Percentiles rank a stretch among this genome's conserved stretches.
Evolutionary conservation across 495 filamentous ascomycete genomes (phyloP).

Genomic region (Penicillium lagena): DNA sequence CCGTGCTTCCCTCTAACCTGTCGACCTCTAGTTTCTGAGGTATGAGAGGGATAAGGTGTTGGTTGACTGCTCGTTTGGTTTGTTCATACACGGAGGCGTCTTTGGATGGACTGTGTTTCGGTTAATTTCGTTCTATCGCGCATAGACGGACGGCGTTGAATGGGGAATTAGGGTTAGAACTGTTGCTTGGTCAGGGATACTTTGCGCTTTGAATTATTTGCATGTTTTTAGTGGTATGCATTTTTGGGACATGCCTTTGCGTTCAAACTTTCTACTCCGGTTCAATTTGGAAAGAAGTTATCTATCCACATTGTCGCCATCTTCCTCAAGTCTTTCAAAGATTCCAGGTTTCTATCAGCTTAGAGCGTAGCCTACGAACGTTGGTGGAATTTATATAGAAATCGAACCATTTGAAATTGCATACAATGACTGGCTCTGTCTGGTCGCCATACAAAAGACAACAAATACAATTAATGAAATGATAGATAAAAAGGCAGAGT

Average conservation of each 20-base stretch:
- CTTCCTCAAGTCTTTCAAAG: too few species aligned
- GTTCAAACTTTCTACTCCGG: too few species aligned
- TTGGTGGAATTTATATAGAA: not conserved
- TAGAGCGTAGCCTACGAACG: too few species aligned
- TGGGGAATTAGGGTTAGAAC: too few species aligned
- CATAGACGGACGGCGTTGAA: not conserved
- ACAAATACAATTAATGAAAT: conserved; percentile 3
- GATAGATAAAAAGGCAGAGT: conserved; percentile 1
- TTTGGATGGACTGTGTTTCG: too few species aligned
- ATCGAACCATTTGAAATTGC: conserved; percentile 1
- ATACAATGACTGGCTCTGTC: conserved; percentile 13
- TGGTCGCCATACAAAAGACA: conserved; percentile 8
- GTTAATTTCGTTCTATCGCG: not conserved
- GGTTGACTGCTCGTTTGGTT: not conserved
- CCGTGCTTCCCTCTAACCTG: conserved; percentile 14
- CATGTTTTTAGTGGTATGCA: not conserved
- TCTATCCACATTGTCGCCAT: too few species aligned
- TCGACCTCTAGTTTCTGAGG: not conserved
- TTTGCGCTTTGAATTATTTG: too few species aligned
- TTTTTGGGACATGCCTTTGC: too few species aligned
- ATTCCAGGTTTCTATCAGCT: too few species aligned
- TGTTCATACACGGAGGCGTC: too few species aligned
- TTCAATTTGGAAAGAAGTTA: too few species aligned
- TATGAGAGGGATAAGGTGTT: not conserved
- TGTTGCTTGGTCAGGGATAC: too few species aligned